Evolutionary conservation across 2,329 filamentous ascomycete species (phyloP), one percentile per base, ranked within the genome.

Genomic region (Fusarium phyllophilum): DNA sequence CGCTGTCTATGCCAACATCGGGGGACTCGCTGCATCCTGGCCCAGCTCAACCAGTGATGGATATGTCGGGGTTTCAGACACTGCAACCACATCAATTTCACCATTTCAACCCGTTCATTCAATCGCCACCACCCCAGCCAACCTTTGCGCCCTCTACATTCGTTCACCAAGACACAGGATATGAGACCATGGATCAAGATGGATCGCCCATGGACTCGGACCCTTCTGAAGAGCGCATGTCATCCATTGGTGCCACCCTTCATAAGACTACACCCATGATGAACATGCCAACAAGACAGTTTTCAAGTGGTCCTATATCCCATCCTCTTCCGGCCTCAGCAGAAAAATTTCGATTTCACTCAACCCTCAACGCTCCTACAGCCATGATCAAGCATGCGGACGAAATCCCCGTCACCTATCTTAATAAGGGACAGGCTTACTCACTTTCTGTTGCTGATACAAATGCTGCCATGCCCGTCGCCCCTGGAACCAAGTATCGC

Each of bases 381-480:
- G 96, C 96, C 13, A 99, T 98, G 96, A 92, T 97, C 79, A 97
- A 93, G 81, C 91, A 95, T 70, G 84, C 91, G 3, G 93, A 97
- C 68, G 96, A 98, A 81, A 97, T 98, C 31, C 96, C 96, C 0
- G 90, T 98, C n/a, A 98, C 96, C 0, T 99, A 99, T 80, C 89
- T 99, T 24, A 99, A 99, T 85, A 98, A 98, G 83, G 95, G 96
- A 31, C 96, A 98, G 81, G 94, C 95, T 22, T 99, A 99, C 81
- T 93, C 94, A 0, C 86, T 99, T 24, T 93, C 93, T 6, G 89
- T 99, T 34, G 86, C 93, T 52, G 96, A 99, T 79, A 96, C 93
- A 0, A 86, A 87, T 11, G 89, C 92, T 4, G 85, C 88, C 4
- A 83, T 91, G 9, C 87, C 89, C 6, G 84, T 89, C 39, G 81